Base-by-base conservation (phyloP, 192 early-diverging fungal species). In the Umbelopsis sp. region DNA sequence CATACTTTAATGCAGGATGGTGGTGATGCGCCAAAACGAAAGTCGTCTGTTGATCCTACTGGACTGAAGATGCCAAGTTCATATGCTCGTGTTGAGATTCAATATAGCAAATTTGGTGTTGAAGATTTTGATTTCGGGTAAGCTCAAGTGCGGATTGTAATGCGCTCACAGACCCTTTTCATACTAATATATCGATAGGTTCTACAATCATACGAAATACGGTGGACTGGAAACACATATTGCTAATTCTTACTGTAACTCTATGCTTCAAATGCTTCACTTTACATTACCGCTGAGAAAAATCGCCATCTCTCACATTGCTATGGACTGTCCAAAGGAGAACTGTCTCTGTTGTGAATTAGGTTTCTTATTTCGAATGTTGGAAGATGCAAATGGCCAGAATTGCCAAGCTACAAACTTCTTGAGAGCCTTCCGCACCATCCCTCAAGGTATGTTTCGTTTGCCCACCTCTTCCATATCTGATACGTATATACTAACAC, bases 51-150 rank as follows among this genome's bases (percentile, higher is more conserved):
- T 0, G 82, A 85, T 52, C 79, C 84, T 0, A 68, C 75, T 1
- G 81, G 80, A 0, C 70, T 80, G 11, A 75, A 70, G 14, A 83
- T 92, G 77, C 92, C 94, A 29, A 87, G 86, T 34, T 83, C 85
- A 68, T 94, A 95, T 76, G 82, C 85, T 17, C 84, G 82, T 14
- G 91, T 96, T 21, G 93, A 96, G 67, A 96, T 96, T 76, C 89
- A 93, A 66, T 95, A 95, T 80, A 93, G 91, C 77, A 86, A 91
- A 69, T 99, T 99, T 76, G 97, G 97, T 16, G 91, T 99, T 9
- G 96, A 99, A 68, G 97, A 99, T 83, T 99, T 98, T 84, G 97
- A 99, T 77, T 99, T 99, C 87, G 96, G 91, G 80, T 83, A 79
- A 78, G 51, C 9, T 26, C 29, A 86, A 83, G 0, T 96, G 92